Percentiles rank a stretch among this genome's conserved stretches.
Conservation (phyloP, 1,284 basidiomycete genomes). For the Fomitiporia mediterranea region DNA sequence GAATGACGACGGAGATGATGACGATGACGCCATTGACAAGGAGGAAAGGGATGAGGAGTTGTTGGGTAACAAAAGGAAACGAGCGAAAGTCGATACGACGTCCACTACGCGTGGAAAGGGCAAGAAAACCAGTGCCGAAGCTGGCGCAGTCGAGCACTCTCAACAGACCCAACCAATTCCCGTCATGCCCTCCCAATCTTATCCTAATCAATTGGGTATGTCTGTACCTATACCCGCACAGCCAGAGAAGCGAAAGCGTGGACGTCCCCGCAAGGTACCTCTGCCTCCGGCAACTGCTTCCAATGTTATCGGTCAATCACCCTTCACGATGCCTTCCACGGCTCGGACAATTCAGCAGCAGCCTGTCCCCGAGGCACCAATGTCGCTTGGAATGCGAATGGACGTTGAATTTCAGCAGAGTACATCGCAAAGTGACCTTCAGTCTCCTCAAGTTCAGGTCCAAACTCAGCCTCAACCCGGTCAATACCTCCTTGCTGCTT, state of each 20-base stretch:
- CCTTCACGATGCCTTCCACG: not conserved
- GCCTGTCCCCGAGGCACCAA: constrained; percentile 13
- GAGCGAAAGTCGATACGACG: constrained; percentile 30
- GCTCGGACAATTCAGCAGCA: constrained; percentile 25
- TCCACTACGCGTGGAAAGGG: constrained; percentile 24
- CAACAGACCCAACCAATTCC: constrained; percentile 19
- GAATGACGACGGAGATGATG: constrained; percentile 52
- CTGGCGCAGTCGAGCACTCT: not conserved
- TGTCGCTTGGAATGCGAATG: constrained; percentile 2
- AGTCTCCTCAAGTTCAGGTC: not conserved
- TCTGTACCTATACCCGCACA: constrained; percentile 27
- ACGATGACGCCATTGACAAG: constrained; percentile 51
- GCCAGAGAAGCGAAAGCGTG: constrained; percentile 77
- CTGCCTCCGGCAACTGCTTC: constrained; percentile 23
- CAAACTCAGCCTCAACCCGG: constrained; percentile 17
- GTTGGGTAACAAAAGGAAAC: constrained; percentile 35
- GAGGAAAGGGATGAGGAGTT: constrained; percentile 37
- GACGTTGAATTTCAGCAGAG: constrained; percentile 1
- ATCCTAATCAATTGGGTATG: constrained; percentile 8
- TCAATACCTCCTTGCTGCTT: constrained; percentile 64
- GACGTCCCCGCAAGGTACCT: constrained; percentile 58
- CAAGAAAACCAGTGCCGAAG: constrained; percentile 30
- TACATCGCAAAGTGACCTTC: not conserved
- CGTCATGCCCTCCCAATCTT: constrained; percentile 6
- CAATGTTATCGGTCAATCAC: not conserved